Conservation (phyloP, 495 filamentous ascomycete species). For the Penicillium desertorum region DNA sequence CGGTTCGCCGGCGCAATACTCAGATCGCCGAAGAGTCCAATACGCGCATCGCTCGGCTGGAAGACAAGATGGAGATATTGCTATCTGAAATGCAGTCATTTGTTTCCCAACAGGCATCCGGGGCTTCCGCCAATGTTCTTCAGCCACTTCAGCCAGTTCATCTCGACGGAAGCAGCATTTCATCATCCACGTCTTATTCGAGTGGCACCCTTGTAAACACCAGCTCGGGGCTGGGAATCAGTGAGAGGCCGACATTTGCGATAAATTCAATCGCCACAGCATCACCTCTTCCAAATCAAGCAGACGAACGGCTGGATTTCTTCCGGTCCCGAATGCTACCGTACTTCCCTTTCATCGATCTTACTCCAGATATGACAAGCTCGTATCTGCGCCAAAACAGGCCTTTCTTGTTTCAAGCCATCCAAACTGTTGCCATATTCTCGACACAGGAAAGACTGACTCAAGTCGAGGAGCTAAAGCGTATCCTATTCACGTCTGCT, state of each 20-base stretch:
- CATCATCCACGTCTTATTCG: neutral
- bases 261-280: neutral
- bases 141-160: neutral
- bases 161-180: neutral
- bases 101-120: neutral
- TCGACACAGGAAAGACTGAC: constrained; percentile 25
- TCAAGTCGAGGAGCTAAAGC: constrained; percentile 28
- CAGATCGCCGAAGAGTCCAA: constrained; percentile 37
- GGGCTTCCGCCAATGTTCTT: constrained; percentile 5
- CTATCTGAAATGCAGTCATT: constrained; percentile 23
- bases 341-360: constrained; percentile 43
- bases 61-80: constrained; percentile 35
- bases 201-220: neutral
- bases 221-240: neutral
- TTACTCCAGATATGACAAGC: constrained; percentile 23
- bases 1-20: constrained; percentile 32
- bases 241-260: neutral
- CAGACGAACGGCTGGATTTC: constrained; percentile 35
- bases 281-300: constrained; percentile 17
- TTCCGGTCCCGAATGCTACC: constrained; percentile 45
- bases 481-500: constrained; percentile 23
- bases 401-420: constrained; percentile 28
- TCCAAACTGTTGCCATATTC: constrained; percentile 25
- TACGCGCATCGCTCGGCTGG: constrained; percentile 47
- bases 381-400: constrained; percentile 26